A percentile compares a stretch with the other conserved stretches of the same genome.
Conservation (phyloP, 306 rosid genomes). For the Styphnolobium japonicum region DNA sequence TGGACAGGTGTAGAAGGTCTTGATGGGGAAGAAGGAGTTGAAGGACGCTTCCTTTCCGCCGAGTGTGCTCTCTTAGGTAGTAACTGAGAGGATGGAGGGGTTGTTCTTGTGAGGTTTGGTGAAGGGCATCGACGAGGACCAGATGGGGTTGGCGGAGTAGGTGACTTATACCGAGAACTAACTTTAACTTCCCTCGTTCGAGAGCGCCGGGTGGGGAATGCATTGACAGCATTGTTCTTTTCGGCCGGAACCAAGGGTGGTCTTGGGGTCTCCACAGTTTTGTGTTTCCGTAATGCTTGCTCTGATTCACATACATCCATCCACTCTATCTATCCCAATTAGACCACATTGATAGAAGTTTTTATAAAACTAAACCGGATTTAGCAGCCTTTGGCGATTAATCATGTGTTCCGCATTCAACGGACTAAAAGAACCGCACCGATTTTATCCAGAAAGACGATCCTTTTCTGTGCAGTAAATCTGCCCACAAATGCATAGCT, state of each 20-base stretch:
- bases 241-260: conserved; percentile 62
- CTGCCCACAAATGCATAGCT: conserved; percentile 49
- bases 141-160: conserved; percentile 45
- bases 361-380: conserved; percentile 30
- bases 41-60: conserved; percentile 68
- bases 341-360: conserved; percentile 59
- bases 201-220: conserved; percentile 40
- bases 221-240: conserved; percentile 69
- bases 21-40: conserved; percentile 72
- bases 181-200: conserved; percentile 68
- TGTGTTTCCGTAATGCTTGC: conserved; percentile 50
- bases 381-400: conserved; percentile 35
- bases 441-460: conserved; percentile 34
- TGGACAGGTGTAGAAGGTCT: conserved; percentile 64
- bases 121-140: conserved; percentile 60
- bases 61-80: conserved; percentile 64
- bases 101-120: conserved; percentile 60
- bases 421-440: conserved; percentile 30
- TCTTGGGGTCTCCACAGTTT: conserved; percentile 48
- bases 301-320: conserved; percentile 81
- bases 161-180: conserved; percentile 66
- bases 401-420: conserved; percentile 41
- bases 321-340: conserved; percentile 58
- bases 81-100: conserved; percentile 41
- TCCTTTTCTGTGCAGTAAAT: conserved; percentile 53